Percentiles rank a stretch among this genome's conserved stretches.
These are phyloP conservation scores for Drechslera avenae DNA, from an alignment of 2,329 filamentous ascomycete species.

Conservation along the genomic window DNA sequence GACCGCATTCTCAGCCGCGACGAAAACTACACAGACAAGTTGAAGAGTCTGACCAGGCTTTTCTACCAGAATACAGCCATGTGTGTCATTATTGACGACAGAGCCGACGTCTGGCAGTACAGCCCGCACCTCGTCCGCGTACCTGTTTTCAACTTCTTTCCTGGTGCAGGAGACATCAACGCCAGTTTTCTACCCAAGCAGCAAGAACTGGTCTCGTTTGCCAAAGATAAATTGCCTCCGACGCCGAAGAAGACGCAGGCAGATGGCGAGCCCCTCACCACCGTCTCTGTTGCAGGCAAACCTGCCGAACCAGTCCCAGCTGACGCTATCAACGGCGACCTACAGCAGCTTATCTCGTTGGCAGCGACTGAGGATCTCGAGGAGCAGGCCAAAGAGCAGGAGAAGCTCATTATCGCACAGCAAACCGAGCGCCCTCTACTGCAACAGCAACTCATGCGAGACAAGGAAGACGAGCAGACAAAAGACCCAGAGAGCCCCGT, in stretches of 20 bases:
- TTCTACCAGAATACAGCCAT: slow-evolving; percentile 98
- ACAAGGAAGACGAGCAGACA: slow-evolving; percentile 75
- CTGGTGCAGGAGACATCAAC: slow-evolving; percentile 98
- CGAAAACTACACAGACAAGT: slow-evolving; percentile 90
- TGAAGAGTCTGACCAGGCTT: slow-evolving; percentile 86
- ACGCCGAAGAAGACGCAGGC: slow-evolving; percentile 17
- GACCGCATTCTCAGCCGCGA: slow-evolving; percentile 95
- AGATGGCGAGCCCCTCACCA: slow-evolving; percentile 22
- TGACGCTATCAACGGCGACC: slow-evolving; percentile 64
- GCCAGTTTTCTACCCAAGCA: slow-evolving; percentile 92
- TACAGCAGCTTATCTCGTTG: slow-evolving; percentile 77
- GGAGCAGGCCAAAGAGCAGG: slow-evolving; percentile 81
- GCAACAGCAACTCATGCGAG: slow-evolving; percentile 90
- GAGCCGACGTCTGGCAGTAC: slow-evolving; percentile 96
- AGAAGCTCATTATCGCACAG: slow-evolving; percentile 85
- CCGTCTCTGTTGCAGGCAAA: slow-evolving; percentile 30
- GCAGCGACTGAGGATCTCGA: slow-evolving; percentile 73
- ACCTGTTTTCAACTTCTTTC: slow-evolving; percentile 94
- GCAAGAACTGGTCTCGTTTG: slow-evolving; percentile 41
- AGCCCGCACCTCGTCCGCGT: slow-evolving; percentile 93
- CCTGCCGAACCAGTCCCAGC: slow-evolving; percentile 22
- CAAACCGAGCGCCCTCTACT: slow-evolving; percentile 84
- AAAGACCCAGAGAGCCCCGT: slow-evolving; percentile 55
- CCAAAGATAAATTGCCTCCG: slow-evolving; percentile 27
- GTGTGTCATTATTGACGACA: slow-evolving; percentile 98